These are phyloP conservation scores for Pythium oligandrum DNA, from an alignment of 352 stramenopile genomes.

Conservation along the genomic window DNA sequence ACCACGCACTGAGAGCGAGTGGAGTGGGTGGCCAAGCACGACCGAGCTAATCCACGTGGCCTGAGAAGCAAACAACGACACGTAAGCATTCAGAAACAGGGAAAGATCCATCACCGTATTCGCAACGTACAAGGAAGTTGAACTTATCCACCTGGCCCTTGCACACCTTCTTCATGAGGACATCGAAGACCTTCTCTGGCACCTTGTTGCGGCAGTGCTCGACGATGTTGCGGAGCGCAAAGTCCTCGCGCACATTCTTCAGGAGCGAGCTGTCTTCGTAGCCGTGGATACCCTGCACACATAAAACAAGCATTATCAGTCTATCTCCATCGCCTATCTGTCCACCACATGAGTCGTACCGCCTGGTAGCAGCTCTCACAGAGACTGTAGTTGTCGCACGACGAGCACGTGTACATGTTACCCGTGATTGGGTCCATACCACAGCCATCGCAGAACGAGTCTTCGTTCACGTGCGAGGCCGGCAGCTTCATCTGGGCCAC, in stretches of 20 bases:
- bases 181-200: constrained; percentile 75
- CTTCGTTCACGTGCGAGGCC: constrained; percentile 70
- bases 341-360: constrained; percentile 4
- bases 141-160: constrained; percentile 85
- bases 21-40: constrained; percentile 61
- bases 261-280: constrained; percentile 79
- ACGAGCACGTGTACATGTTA: constrained; percentile 87
- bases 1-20: constrained; percentile 66
- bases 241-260: constrained; percentile 75
- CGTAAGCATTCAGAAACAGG: not conserved
- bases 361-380: constrained; percentile 83
- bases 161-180: constrained; percentile 82
- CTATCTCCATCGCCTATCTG: not conserved
- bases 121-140: constrained; percentile 55
- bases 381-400: constrained; percentile 79
- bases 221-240: constrained; percentile 72
- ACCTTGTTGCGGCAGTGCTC: constrained; percentile 71
- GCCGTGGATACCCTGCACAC: constrained; percentile 55
- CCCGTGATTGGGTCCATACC: constrained; percentile 86
- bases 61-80: constrained; percentile 4
- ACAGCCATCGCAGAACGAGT: constrained; percentile 88
- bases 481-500: constrained; percentile 76
- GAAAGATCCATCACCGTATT: too few species aligned
- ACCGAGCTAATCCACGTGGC: constrained; percentile 82
- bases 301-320: not conserved